These are phyloP conservation scores for Cucurbitaria berberidis DNA, from an alignment of 2,329 filamentous ascomycete species.

Conservation along the genomic window DNA sequence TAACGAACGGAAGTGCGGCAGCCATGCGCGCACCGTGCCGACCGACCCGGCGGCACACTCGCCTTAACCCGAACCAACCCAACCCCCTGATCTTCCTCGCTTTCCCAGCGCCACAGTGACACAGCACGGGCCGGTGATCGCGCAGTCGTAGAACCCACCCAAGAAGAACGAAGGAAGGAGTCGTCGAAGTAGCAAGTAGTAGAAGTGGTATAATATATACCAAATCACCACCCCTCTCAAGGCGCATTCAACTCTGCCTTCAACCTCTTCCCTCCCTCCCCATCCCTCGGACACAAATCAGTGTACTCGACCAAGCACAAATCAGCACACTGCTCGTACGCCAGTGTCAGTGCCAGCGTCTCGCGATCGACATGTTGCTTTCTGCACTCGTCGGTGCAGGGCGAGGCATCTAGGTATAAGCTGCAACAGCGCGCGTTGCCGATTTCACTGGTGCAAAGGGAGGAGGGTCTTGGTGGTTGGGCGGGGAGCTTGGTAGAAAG, in stretches of 20 bases:
- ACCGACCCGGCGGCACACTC: not conserved
- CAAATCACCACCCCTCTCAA: no score
- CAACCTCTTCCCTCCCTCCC: not conserved
- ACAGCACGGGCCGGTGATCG: no score
- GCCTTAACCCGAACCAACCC: not conserved
- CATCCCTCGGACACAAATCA: not conserved
- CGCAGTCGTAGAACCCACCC: no score
- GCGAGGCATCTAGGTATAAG: conserved; percentile 32
- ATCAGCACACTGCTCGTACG: conserved; percentile 33
- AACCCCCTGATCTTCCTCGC: no score
- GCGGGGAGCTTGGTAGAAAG: conserved; percentile 5
- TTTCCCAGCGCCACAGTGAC: no score
- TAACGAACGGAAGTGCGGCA: not conserved
- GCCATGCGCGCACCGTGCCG: not conserved
- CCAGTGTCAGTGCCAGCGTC: conserved; percentile 29
- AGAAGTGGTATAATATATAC: not conserved
- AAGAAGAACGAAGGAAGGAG: no score
- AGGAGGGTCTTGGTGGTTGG: conserved; percentile 2
- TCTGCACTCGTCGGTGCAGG: conserved; percentile 37
- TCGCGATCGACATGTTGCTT: conserved; percentile 32
- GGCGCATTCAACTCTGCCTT: not conserved
- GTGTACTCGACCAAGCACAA: conserved; percentile 8
- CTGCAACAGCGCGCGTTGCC: conserved; percentile 31
- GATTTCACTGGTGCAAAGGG: conserved; percentile 31
- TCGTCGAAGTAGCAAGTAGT: no score